These are phyloP conservation scores for Cicer pinnatifidum DNA, from an alignment of 306 rosid genomes.

Conservation along the genomic window DNA sequence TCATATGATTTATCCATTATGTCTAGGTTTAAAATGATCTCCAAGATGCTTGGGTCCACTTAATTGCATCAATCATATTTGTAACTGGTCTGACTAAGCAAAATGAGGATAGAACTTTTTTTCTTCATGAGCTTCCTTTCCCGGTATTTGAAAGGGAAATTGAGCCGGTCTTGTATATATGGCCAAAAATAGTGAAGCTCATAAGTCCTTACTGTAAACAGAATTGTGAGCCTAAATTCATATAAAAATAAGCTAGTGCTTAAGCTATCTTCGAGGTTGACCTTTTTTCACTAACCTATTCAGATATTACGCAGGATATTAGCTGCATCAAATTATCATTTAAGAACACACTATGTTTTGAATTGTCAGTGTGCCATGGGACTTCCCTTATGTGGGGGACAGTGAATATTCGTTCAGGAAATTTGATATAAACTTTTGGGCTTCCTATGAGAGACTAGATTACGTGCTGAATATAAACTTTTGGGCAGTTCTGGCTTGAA, in stretches of 20 bases:
- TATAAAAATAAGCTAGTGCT: neutral
- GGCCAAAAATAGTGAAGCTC: slow-evolving; percentile 25
- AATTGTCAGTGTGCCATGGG: neutral
- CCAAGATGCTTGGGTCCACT: slow-evolving; percentile 18
- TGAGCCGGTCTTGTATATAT: slow-evolving; percentile 2
- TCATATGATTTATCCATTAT: neutral
- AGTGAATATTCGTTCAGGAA: neutral
- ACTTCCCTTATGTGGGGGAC: neutral
- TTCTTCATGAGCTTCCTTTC: neutral
- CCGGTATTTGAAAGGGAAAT: slow-evolving; percentile 5
- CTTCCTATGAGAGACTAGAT: neutral
- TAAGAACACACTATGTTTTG: slow-evolving; percentile 1
- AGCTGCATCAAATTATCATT: slow-evolving; percentile 18
- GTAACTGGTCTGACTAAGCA: neutral
- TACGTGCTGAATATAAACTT: neutral
- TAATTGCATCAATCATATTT: neutral
- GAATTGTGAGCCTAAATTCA: neutral
- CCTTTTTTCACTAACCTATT: neutral
- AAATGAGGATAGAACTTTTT: neutral
- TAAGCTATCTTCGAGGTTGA: neutral
- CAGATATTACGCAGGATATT: neutral
- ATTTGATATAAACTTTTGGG: neutral
- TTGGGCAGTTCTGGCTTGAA: neutral
- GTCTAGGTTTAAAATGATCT: slow-evolving; percentile 36
- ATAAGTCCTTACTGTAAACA: slow-evolving; percentile 1